phyloP scores from a whole-genome alignment of 2,329 filamentous ascomycete species.

The Pseudogymnoascus sp. region DNA sequence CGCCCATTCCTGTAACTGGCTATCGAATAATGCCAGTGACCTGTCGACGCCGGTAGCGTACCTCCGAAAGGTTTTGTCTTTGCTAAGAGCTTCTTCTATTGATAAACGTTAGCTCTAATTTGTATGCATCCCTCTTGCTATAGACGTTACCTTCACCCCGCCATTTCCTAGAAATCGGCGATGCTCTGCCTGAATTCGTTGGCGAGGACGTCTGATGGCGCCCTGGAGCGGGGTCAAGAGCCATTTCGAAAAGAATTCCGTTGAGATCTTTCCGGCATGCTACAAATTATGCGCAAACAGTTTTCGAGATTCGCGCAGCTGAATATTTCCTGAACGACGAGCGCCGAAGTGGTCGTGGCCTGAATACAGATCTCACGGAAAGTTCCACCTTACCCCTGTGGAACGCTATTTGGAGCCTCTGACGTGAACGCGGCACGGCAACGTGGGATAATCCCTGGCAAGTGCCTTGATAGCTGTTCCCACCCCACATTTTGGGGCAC shows the following conservation, averaged over 20 bases:
- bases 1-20: slow-evolving; percentile 93
- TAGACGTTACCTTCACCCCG: slow-evolving; percentile 58
- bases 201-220: slow-evolving; percentile 57
- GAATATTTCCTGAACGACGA: neutral
- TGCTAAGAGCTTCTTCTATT: slow-evolving; percentile 45
- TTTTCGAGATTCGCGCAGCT: neutral
- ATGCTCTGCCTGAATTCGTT: slow-evolving; percentile 73
- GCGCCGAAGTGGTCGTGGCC: slow-evolving; percentile 2
- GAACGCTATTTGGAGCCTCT: neutral
- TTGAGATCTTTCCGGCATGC: neutral
- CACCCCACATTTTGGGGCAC: slow-evolving; percentile 19
- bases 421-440: neutral
- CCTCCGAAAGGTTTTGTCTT: slow-evolving; percentile 68
- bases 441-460: slow-evolving; percentile 6
- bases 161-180: slow-evolving; percentile 65
- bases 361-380: slow-evolving; percentile 6
- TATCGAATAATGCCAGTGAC: slow-evolving; percentile 83
- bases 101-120: neutral
- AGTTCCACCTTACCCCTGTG: slow-evolving; percentile 8
- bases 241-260: slow-evolving; percentile 38
- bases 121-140: neutral
- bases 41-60: slow-evolving; percentile 86
- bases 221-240: slow-evolving; percentile 50
- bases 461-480: neutral
- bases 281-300: neutral